Percentiles rank a stretch among this genome's conserved stretches.
Evolutionary conservation across 192 early-diverging fungal species (phyloP).

Genomic region (Coemansia furcata): DNA sequence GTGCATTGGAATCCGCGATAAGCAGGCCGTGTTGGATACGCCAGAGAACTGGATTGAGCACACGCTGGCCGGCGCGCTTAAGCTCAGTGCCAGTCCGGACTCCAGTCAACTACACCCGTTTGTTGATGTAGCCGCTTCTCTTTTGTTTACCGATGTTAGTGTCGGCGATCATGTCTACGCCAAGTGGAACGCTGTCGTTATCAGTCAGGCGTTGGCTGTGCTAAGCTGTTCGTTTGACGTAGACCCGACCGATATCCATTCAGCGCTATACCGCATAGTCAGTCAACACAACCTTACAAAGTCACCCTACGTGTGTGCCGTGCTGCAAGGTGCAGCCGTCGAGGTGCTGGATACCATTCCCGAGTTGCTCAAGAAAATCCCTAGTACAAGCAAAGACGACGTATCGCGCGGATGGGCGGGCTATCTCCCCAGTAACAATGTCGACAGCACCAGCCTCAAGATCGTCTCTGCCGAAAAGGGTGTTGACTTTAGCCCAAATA

Average conservation of each 20-base stretch:
- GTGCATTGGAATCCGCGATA: background rate
- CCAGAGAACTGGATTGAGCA: slow-evolving; percentile 3
- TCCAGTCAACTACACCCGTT: background rate
- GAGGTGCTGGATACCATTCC: background rate
- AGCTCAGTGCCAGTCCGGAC: background rate
- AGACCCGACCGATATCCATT: background rate
- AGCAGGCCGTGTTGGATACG: background rate
- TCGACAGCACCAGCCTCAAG: background rate
- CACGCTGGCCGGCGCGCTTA: background rate
- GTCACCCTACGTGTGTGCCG: background rate
- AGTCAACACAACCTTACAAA: background rate
- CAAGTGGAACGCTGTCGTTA: background rate
- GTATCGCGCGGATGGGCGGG: slow-evolving; percentile 1
- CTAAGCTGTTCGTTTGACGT: background rate
- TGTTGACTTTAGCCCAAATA: background rate
- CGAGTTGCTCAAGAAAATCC: background rate
- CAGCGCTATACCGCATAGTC: background rate
- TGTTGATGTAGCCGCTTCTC: background rate
- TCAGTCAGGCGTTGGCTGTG: background rate
- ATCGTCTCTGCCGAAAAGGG: slow-evolving; percentile 1
- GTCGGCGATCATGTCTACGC: background rate
- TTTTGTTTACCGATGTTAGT: background rate
- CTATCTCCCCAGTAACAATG: background rate
- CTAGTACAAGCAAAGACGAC: background rate
- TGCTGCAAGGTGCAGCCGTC: background rate